Evolutionary conservation across 495 filamentous ascomycete genomes (phyloP).

Genomic region (Penicillium cinerascens): DNA sequence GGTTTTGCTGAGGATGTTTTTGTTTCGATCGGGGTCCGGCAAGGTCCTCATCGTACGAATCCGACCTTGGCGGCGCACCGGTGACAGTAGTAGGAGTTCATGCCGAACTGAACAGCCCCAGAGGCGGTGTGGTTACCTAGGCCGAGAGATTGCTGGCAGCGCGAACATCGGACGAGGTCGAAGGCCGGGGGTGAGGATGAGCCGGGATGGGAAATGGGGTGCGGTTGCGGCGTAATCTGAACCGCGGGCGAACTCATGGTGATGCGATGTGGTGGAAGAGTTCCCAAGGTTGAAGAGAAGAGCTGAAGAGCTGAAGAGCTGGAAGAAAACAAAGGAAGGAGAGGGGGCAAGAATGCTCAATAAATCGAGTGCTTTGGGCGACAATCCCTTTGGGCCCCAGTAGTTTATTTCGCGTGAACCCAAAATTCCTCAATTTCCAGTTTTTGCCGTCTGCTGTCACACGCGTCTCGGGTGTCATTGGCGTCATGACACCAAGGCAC

Average conservation of each 20-base stretch:
- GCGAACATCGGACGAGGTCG: slow-evolving; percentile 48
- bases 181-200: slow-evolving; percentile 15
- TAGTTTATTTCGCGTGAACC: slow-evolving; percentile 6
- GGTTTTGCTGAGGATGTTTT: neutral
- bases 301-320: neutral
- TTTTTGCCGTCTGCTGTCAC: neutral
- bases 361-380: neutral
- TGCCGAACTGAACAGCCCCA: slow-evolving; percentile 66
- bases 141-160: slow-evolving; percentile 49
- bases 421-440: neutral
- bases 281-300: neutral
- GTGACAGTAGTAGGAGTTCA: slow-evolving; percentile 77
- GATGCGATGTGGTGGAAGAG: neutral
- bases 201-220: slow-evolving; percentile 8
- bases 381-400: slow-evolving; percentile 3
- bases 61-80: slow-evolving; percentile 71
- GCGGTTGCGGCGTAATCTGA: slow-evolving; percentile 24
- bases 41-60: slow-evolving; percentile 54
- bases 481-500: neutral
- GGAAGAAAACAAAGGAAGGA: neutral
- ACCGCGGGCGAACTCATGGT: slow-evolving; percentile 42
- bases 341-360: slow-evolving; percentile 1
- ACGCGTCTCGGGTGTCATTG: neutral
- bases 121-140: slow-evolving; percentile 35
- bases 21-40: neutral